These are phyloP conservation scores for Nyctanthes arbortristis DNA, from an alignment of 257 asterid species.

Conservation along the genomic window DNA sequence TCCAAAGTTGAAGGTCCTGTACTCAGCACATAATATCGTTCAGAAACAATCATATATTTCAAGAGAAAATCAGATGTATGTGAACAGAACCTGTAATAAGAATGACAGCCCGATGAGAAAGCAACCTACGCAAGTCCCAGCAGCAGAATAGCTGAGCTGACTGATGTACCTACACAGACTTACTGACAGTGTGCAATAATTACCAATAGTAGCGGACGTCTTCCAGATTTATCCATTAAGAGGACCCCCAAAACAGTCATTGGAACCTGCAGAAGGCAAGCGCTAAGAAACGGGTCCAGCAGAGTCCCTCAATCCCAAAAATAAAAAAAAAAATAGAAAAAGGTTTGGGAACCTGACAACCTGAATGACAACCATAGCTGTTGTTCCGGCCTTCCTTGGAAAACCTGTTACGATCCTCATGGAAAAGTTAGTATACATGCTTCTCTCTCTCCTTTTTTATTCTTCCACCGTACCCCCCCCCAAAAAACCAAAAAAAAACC, in stretches of 20 bases:
- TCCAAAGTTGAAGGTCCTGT: slow-evolving; percentile 71
- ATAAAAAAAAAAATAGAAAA: too few relatives aligned
- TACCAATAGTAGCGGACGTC: slow-evolving; percentile 79
- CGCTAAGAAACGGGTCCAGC: not conserved
- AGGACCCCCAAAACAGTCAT: slow-evolving; percentile 68
- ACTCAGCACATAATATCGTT: slow-evolving; percentile 13
- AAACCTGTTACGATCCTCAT: slow-evolving; percentile 51
- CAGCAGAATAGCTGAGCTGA: slow-evolving; percentile 38
- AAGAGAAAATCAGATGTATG: not conserved
- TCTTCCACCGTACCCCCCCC: too few relatives aligned
- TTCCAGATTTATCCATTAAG: slow-evolving; percentile 82
- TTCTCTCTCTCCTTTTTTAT: not conserved
- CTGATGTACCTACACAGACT: not conserved
- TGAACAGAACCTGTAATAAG: slow-evolving; percentile 62
- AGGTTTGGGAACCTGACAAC: slow-evolving; percentile 31
- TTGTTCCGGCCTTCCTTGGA: slow-evolving; percentile 67
- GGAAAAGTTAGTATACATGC: slow-evolving; percentile 9
- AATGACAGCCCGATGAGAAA: slow-evolving; percentile 64
- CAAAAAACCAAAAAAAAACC: too few relatives aligned
- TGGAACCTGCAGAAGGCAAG: slow-evolving; percentile 64
- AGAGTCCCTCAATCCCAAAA: not conserved
- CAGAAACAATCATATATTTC: slow-evolving; percentile 8
- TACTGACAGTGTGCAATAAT: not conserved
- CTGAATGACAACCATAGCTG: slow-evolving; percentile 85
- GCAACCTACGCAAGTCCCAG: slow-evolving; percentile 85